Conservation (phyloP, 805 yeast genomes). For the Geotrichum ghanense region DNA sequence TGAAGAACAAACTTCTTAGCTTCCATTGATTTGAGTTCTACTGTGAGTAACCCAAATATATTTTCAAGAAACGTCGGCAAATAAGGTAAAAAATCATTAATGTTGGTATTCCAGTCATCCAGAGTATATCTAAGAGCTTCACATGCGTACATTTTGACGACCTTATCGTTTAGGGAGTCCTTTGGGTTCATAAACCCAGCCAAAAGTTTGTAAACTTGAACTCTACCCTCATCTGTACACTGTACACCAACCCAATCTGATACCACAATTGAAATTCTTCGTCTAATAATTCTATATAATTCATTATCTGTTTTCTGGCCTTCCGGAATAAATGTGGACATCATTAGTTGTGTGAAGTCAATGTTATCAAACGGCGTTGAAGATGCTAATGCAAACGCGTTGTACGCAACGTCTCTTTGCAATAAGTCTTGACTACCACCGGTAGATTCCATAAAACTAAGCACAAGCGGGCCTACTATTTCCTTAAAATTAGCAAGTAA, state of each 20-base stretch:
- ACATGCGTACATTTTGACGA: slow-evolving; percentile 67
- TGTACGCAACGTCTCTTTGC: slow-evolving; percentile 65
- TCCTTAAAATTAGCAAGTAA: slow-evolving; percentile 53
- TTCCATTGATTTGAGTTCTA: slow-evolving; percentile 49
- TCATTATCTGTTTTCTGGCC: slow-evolving; percentile 33
- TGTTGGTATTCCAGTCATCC: slow-evolving; percentile 81
- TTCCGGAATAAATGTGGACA: slow-evolving; percentile 57
- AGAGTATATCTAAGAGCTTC: slow-evolving; percentile 57
- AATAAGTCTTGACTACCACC: slow-evolving; percentile 37
- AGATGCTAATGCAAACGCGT: slow-evolving; percentile 74
- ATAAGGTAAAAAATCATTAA: slow-evolving; percentile 55
- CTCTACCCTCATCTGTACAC: slow-evolving; percentile 47
- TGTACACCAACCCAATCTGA: slow-evolving; percentile 71
- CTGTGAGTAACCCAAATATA: slow-evolving; percentile 37
- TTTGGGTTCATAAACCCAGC: slow-evolving; percentile 35
- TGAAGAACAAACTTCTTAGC: slow-evolving; percentile 65
- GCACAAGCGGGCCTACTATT: slow-evolving; percentile 39
- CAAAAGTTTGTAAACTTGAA: slow-evolving; percentile 48
- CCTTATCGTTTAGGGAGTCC: slow-evolving; percentile 51
- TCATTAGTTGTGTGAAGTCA: slow-evolving; percentile 55
- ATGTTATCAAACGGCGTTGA: slow-evolving; percentile 51
- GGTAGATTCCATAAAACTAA: slow-evolving; percentile 37
- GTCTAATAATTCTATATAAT: slow-evolving; percentile 50
- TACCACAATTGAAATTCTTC: slow-evolving; percentile 68
- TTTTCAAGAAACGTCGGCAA: slow-evolving; percentile 39